A percentile compares a stretch with the other conserved stretches of the same genome.
Conservation (phyloP, 2,329 filamentous ascomycete species). For the Plectosphaerella cucumerina region DNA sequence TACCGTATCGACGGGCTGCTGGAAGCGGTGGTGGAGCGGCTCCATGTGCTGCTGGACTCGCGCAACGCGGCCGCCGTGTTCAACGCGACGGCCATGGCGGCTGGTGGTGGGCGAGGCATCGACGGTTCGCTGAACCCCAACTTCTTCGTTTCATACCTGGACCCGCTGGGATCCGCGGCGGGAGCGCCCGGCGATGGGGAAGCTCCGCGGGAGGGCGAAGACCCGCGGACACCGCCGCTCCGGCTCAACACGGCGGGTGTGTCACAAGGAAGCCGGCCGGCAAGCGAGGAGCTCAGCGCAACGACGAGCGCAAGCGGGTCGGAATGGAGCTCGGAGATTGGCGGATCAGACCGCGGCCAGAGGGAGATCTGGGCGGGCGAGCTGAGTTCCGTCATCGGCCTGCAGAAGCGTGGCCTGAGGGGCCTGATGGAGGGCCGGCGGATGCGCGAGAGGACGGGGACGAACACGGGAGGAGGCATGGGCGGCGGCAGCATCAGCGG, state of each 20-base stretch:
- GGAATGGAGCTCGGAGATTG: conserved; percentile 53
- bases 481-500: conserved; percentile 6
- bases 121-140: conserved; percentile 63
- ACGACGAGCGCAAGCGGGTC: conserved; percentile 48
- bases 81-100: conserved; percentile 97
- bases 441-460: conserved; percentile 68
- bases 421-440: conserved; percentile 93
- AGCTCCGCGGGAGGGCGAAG: background rate
- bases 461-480: conserved; percentile 19
- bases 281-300: conserved; percentile 45
- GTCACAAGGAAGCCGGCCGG: conserved; percentile 27
- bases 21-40: conserved; percentile 85
- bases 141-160: conserved; percentile 50
- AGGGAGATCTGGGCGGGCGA: conserved; percentile 75
- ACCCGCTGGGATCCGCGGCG: conserved; percentile 30
- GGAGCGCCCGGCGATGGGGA: no score
- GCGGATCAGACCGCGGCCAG: conserved; percentile 41
- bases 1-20: conserved; percentile 91
- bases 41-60: conserved; percentile 86
- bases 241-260: conserved; percentile 43
- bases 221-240: conserved; percentile 32
- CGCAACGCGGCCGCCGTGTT: conserved; percentile 95
- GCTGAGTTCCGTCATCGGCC: conserved; percentile 83
- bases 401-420: conserved; percentile 89
- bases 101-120: conserved; percentile 83